Percentiles rank a stretch among this genome's conserved stretches.
Evolutionary conservation across 805 yeast genomes (phyloP).

Genomic region (Suhomyces faveliae): DNA sequence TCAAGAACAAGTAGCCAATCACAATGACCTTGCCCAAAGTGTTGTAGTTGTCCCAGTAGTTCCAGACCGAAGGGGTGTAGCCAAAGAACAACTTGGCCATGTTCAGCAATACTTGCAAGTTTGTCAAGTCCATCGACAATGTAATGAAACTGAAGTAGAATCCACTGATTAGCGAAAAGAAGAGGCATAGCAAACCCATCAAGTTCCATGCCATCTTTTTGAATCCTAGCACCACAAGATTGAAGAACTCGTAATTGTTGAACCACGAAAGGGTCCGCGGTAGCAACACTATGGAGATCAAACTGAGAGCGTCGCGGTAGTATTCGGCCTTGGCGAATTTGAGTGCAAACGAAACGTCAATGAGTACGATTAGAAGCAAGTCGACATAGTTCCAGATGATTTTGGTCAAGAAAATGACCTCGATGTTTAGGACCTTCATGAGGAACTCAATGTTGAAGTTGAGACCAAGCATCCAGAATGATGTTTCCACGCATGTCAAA

Average conservation of each 20-base stretch:
- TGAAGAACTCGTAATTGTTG: constrained; percentile 52
- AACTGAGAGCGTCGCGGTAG: constrained; percentile 35
- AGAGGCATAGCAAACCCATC: constrained; percentile 47
- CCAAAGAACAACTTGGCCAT: constrained; percentile 55
- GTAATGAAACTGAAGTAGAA: constrained; percentile 55
- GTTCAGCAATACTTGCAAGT: constrained; percentile 48
- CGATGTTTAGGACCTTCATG: constrained; percentile 43
- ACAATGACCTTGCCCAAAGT: constrained; percentile 46
- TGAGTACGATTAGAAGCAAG: constrained; percentile 37
- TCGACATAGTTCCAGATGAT: constrained; percentile 57
- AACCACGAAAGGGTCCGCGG: constrained; percentile 51
- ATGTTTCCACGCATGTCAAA: constrained; percentile 26
- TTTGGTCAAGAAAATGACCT: constrained; percentile 44
- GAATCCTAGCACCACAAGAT: constrained; percentile 50
- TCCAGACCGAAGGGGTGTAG: constrained; percentile 61
- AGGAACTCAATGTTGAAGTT: constrained; percentile 50
- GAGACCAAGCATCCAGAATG: constrained; percentile 45
- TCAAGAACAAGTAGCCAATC: constrained; percentile 50
- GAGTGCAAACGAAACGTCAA: constrained; percentile 33
- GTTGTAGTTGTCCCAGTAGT: constrained; percentile 50
- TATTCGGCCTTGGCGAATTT: constrained; percentile 17
- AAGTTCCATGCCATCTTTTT: constrained; percentile 52
- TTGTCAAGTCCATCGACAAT: constrained; percentile 43
- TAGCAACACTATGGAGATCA: constrained; percentile 47
- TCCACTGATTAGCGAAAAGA: constrained; percentile 51